Base-by-base conservation (phyloP, 106 monocot genomes). In the Acorus gramineus region DNA sequence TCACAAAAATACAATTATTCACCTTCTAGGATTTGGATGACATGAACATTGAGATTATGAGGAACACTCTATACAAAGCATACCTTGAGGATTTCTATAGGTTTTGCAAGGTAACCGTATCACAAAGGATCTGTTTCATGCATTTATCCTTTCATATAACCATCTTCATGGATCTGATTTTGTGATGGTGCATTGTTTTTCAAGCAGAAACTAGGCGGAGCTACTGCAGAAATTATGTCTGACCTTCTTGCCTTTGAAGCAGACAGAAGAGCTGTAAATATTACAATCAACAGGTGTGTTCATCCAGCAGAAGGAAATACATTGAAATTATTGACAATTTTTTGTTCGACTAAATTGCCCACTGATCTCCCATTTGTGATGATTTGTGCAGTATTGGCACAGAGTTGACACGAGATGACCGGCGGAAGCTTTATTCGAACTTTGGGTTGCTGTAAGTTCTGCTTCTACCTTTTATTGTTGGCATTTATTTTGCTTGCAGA, bases 31-130 rank as follows among this genome's bases (percentile, higher is more conserved):
- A 98, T 56, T 69, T 92, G 70, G 92, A 98, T 79, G 98, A 92
- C 81, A 98, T 92, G 92, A 98, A 98, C 64, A 89, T 98, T 73
- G 98, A 88, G 65, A 98, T 98, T 64, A 98, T 92, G 98, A 88
- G 98, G 78, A 98, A 98, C 71, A 98, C 98, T 49, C 88, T 98
- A 8, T 98, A 98, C 78, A 98, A 98, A 74, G 98, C 98, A 51
- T 98, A 98, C 54, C 92, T 98, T 55, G 92, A 98, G 77, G 98
- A 92, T 59, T 98, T 98, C 56, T 89, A 98, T 63, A 83, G 76
- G 52, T 98, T 98, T 60, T 98, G 88, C 54, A 56, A 86, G 92
- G 98, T 92, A 76, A 55, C 60, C 59, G 1, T 28, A 28, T 28
- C 28, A 28, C 28, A 28, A 28, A 28, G 28, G 28, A 28, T 28